Evolutionary conservation across 768 basidiomycete species (phyloP), one percentile per base, ranked within the genome.

Genomic region (Bullera alba): DNA sequence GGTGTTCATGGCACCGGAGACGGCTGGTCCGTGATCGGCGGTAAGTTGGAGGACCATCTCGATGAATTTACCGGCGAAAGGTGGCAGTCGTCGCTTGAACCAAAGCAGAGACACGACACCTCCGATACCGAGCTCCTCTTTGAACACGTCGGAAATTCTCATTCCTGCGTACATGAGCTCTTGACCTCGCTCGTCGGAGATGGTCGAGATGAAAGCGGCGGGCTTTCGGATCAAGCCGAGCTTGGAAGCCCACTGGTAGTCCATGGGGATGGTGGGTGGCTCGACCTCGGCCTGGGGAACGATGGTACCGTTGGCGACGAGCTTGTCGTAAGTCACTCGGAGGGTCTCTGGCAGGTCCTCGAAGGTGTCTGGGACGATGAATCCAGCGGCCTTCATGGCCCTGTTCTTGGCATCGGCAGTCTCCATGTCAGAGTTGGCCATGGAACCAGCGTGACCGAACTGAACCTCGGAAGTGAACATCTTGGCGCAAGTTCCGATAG

Each of bases 41-140:
- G 93, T 99, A 61, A 99, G 80, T 88, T 95, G 93, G 72, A 99
- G 81, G 47, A 96, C 91, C 95, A 97, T 99, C 79, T 99, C 93
- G 73, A 99, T 84, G 80, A 99, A 99, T 78, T 96, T 97, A 73
- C 90, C 84, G 41, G 92, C 93, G 79, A 86, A 93, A 42, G 83
- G 76, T 16, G 91, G 93, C 21, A 97, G 80, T 48, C 74, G 86
- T 63, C 93, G 82, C 79, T 96, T 96, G 83, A 96, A 99, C 95
- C 93, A 97, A 64, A 97, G 78, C 70, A 99, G 77, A 50, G 82
- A 82, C 69, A 99, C 85, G 63, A 97, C 95, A 79, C 95, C 93
- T 51, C 95, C 93, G 58, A 99, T 78, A 56, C 92, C 92, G 57
- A 97, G 87, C 59, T 95, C 85, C 70, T 76, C 92, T 79, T 88